Base-by-base conservation (phyloP, 331 rosid species). In the Telfairia occidentalis region DNA sequence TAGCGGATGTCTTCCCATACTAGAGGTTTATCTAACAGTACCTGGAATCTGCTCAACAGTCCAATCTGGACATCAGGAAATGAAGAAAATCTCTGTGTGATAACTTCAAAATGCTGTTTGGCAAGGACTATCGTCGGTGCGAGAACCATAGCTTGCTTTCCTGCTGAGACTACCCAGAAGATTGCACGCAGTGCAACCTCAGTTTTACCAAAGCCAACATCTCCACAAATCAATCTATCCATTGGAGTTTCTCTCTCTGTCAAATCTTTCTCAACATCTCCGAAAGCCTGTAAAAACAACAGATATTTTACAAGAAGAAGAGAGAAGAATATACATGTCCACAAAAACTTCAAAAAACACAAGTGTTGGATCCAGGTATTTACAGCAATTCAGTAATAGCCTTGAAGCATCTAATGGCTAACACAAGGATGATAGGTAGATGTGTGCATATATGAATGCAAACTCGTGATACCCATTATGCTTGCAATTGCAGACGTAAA, bases 191-290 rank as follows among this genome's bases (percentile, higher is more conserved):
- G 46, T 15, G 98, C 98, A 79, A 91, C 98, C 86, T 94, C 97
- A 73, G 98, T 94, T 81, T 94, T 94, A 71, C 98, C 97, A 85
- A 94, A 94, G 74, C 98, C 98, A 53, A 94, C 98, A 81, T 94
- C 98, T 50, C 98, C 97, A 80, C 98, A 94, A 74, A 94, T 90
- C 75, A 94, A 84, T 74, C 96, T 86, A 86, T 94, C 98, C 97
- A 91, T 94, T 13, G 98, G 98, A 78, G 96, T 91, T 82, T 88
- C 92, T 80, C 87, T 82, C 83, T 76, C 85, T 0, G 90, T 94
- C 90, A 94, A 83, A 88, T 91, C 98, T 80, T 74, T 88, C 69
- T 88, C 92, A 67, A 94, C 96, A 78, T 94, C 98, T 76, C 89
- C 57, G 84, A 94, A 94, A 76, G 98, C 96, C 96, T 92, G 85